These are phyloP conservation scores for Aspergillus tanneri DNA, from an alignment of 2,329 filamentous ascomycete genomes.

Conservation along the genomic window DNA sequence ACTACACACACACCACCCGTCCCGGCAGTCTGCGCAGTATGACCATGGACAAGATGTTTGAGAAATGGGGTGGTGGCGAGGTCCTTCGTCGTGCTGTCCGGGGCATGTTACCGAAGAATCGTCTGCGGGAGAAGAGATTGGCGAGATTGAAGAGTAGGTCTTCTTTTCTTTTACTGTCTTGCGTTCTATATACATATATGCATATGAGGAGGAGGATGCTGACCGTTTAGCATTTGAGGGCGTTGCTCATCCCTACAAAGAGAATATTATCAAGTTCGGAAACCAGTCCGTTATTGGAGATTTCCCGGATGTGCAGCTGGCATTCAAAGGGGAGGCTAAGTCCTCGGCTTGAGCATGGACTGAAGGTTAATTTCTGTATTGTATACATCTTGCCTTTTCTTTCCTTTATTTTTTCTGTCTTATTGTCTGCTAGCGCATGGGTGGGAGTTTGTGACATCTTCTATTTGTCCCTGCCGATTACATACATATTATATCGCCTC, in stretches of 20 bases:
- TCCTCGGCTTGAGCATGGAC: constrained; percentile 7
- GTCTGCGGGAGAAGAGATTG: constrained; percentile 81
- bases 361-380: constrained; percentile 17
- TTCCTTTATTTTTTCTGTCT: constrained; percentile 18
- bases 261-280: constrained; percentile 75
- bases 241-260: constrained; percentile 83
- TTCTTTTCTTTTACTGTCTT: background rate
- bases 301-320: constrained; percentile 37
- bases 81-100: constrained; percentile 87
- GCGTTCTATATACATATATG: background rate
- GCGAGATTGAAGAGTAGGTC: constrained; percentile 73
- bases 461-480: background rate
- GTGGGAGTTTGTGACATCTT: constrained; percentile 35
- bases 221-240: constrained; percentile 74
- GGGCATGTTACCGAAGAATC: constrained; percentile 97
- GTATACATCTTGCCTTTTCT: constrained; percentile 28
- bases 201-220: too few relatives aligned
- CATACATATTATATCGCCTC: constrained; percentile 1
- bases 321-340: constrained; percentile 35
- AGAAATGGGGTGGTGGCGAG: constrained; percentile 90
- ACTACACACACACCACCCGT: constrained; percentile 90
- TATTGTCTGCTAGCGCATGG: constrained; percentile 42
- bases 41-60: constrained; percentile 93
- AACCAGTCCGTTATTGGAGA: constrained; percentile 50
- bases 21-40: constrained; percentile 84